Base-by-base conservation (phyloP, 257 asterid genomes). In the Jaltomata sinuosa region DNA sequence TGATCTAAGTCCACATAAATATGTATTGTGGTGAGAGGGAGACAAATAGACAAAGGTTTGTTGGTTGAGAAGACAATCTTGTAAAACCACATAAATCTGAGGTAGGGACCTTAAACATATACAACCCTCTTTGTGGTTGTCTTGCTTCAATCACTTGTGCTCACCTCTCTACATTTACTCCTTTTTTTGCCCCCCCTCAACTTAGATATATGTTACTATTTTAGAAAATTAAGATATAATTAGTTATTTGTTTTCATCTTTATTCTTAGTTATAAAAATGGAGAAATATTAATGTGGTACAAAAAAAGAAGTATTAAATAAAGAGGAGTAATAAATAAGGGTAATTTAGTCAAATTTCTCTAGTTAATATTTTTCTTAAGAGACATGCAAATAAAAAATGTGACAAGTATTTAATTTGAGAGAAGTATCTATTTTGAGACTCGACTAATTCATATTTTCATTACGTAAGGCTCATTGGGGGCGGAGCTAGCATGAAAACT, bases 1-100 rank as follows among this genome's bases (percentile, higher is more conserved):
- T 47, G 84, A 87, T 79, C 84, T 49, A 82, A 87, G 91, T 86
- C 93, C 93, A 91, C 91, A 89, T 55, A n/a, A n/a, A n/a, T n/a
- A 87, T 55, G 38, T 22, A 38, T 40, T 22, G 34, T 62, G 79
- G 36, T 76, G 29, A 67, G 72, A 67, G 78, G 38, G 71, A 84
- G 89, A 88, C 90, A 89, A 61, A 11, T 84, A 82, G 91, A 86
- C 91, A 87, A 15, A 69, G n/a, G 79, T 86, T 68, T 40, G 86
- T 85, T 87, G 79, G 85, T 88, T 89, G 86, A 64, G 79, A 84
- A 79, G 90, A 86, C 88, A 86, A 83, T 80, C 42, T 84, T 65
- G 22, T 53, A 36, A 19, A 6, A 83, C 86, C 90, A 81, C 91
- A 34, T 45, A 54, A 84, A 67, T 47, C 50, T 32, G 14, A 32